phyloP scores from a whole-genome alignment of 2,329 filamentous ascomycete genomes.

The Neonectria punicea region DNA sequence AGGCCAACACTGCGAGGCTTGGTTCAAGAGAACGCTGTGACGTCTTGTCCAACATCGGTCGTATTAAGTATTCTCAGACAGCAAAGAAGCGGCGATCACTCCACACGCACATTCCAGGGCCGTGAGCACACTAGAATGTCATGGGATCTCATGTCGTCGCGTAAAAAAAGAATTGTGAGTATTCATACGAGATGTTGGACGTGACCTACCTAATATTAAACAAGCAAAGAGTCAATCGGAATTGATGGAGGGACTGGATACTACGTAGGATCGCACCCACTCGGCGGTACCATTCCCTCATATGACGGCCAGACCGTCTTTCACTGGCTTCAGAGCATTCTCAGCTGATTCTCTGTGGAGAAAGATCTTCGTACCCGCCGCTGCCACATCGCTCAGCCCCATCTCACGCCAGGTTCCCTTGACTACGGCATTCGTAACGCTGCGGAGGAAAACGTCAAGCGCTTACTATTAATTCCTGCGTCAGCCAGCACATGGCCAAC shows the following conservation, averaged over 20 bases:
- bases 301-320: background rate
- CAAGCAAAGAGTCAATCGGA: background rate
- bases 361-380: background rate
- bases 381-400: background rate
- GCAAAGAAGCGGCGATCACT: background rate
- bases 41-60: too few relatives aligned
- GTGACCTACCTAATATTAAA: background rate
- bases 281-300: background rate
- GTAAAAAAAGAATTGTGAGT: background rate
- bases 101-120: background rate
- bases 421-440: background rate
- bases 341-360: background rate
- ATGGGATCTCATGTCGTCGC: background rate
- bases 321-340: background rate
- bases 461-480: constrained; percentile 7
- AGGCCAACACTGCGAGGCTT: too few relatives aligned
- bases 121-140: background rate
- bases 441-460: background rate
- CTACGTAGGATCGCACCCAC: background rate
- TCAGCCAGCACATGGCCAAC: constrained; percentile 2
- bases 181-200: background rate
- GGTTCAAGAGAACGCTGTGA: too few relatives aligned
- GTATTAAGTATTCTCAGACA: too few relatives aligned
- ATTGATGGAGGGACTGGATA: background rate
- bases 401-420: background rate